phyloP scores from a whole-genome alignment of 352 stramenopile species.

The Pythium insidiosum region DNA sequence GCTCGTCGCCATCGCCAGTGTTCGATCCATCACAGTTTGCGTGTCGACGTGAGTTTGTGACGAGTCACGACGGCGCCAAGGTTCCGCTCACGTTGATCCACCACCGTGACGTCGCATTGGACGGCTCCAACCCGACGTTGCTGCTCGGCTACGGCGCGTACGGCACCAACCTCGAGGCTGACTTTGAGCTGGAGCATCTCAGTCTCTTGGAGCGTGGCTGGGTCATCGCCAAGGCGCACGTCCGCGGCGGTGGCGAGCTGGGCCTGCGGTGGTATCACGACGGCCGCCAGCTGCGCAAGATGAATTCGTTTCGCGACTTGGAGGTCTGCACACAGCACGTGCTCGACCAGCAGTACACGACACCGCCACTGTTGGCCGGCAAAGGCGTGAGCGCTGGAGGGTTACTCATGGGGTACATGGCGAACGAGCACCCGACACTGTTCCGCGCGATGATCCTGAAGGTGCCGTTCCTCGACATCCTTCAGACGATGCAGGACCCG shows the following conservation, averaged over 20 bases:
- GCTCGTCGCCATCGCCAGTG: not conserved
- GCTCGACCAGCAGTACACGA: conserved; percentile 54
- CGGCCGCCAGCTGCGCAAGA: conserved; percentile 72
- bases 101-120: conserved; percentile 31
- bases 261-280: conserved; percentile 84
- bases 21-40: conserved; percentile 8
- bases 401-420: conserved; percentile 82
- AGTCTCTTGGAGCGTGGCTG: conserved; percentile 82
- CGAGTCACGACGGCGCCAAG: conserved; percentile 17
- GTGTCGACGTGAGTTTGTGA: conserved; percentile 15
- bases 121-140: conserved; percentile 74
- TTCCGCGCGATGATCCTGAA: conserved; percentile 80
- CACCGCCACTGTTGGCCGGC: conserved; percentile 43
- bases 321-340: conserved; percentile 56
- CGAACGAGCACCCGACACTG: conserved; percentile 67
- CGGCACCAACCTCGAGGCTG: conserved; percentile 76
- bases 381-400: conserved; percentile 84
- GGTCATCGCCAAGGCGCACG: conserved; percentile 85
- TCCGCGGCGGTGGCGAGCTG: conserved; percentile 84
- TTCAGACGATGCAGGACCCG: conserved; percentile 82
- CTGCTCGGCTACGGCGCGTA: conserved; percentile 88
- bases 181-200: conserved; percentile 81
- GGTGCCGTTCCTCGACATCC: conserved; percentile 87
- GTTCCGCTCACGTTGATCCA: conserved; percentile 80
- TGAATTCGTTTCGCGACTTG: conserved; percentile 85